phyloP scores from a whole-genome alignment of 306 rosid species.

The Trifolium dubium region DNA sequence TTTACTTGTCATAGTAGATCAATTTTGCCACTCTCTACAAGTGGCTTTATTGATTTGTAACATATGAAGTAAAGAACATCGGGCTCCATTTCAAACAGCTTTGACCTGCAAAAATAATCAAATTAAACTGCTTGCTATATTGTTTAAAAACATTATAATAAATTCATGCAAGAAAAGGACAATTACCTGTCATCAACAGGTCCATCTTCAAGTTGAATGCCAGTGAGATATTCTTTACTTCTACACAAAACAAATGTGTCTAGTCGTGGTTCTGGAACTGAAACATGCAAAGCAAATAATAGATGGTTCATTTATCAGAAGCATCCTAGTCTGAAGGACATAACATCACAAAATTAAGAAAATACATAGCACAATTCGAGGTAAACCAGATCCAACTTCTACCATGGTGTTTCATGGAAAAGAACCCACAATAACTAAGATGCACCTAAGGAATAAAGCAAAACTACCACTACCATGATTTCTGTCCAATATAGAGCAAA shows the following conservation, averaged over 20 bases:
- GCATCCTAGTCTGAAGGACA: background rate
- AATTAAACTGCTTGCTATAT: background rate
- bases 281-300: conserved; percentile 31
- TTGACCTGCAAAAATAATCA: conserved; percentile 49
- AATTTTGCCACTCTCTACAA: conserved; percentile 81
- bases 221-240: conserved; percentile 78
- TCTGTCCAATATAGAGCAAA: conserved; percentile 7
- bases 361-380: background rate
- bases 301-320: background rate
- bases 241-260: conserved; percentile 89
- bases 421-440: conserved; percentile 16
- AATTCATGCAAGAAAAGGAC: conserved; percentile 28
- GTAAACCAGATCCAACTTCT: background rate
- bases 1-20: conserved; percentile 51
- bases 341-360: background rate
- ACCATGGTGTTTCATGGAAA: conserved; percentile 1
- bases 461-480: background rate
- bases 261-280: conserved; percentile 79
- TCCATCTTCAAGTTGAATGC: conserved; percentile 89
- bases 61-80: conserved; percentile 73
- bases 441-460: conserved; percentile 3
- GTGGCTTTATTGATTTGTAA: conserved; percentile 79
- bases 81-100: conserved; percentile 58
- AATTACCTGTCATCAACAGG: conserved; percentile 73
- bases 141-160: conserved; percentile 1